Percentiles rank a stretch among this genome's conserved stretches.
Conservation (phyloP, 768 basidiomycete species). For the Coprinopsis sp. region DNA sequence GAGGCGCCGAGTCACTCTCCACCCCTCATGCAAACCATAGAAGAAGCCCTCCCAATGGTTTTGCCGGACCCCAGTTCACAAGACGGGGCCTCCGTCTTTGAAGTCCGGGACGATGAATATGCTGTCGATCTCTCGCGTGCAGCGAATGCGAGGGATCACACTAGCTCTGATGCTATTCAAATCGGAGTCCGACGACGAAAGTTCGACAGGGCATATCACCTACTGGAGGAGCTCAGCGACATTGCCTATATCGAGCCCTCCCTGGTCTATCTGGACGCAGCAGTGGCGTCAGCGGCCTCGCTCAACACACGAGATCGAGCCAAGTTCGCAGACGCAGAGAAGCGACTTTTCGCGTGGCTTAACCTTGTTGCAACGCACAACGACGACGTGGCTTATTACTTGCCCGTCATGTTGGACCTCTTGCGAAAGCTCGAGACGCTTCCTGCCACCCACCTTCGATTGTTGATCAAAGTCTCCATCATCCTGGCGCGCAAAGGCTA, state of each 20-base stretch:
- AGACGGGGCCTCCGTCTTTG: slow-evolving; percentile 27
- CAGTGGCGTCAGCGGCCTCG: slow-evolving; percentile 16
- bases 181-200: slow-evolving; percentile 16
- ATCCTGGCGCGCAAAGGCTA: slow-evolving; percentile 39
- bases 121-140: slow-evolving; percentile 4
- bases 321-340: slow-evolving; percentile 10
- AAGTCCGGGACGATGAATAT: slow-evolving; percentile 28
- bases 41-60: slow-evolving; percentile 23
- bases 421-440: slow-evolving; percentile 21
- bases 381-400: not conserved
- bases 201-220: slow-evolving; percentile 22
- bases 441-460: slow-evolving; percentile 19
- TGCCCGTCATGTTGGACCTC: slow-evolving; percentile 12
- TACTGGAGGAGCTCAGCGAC: slow-evolving; percentile 29
- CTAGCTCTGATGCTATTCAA: slow-evolving; percentile 17
- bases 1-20: slow-evolving; percentile 12
- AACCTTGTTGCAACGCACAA: slow-evolving; percentile 31
- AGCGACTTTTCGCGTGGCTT: slow-evolving; percentile 27
- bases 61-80: slow-evolving; percentile 21
- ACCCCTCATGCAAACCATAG: slow-evolving; percentile 23
- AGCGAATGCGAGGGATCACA: not conserved
- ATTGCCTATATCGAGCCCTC: slow-evolving; percentile 27
- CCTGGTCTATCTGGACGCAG: slow-evolving; percentile 24
- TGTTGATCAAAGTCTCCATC: slow-evolving; percentile 28
- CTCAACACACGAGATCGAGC: slow-evolving; percentile 3